Conservation (phyloP, 1,139 yeast species). For the Protomyces lactucae-debilis region DNA sequence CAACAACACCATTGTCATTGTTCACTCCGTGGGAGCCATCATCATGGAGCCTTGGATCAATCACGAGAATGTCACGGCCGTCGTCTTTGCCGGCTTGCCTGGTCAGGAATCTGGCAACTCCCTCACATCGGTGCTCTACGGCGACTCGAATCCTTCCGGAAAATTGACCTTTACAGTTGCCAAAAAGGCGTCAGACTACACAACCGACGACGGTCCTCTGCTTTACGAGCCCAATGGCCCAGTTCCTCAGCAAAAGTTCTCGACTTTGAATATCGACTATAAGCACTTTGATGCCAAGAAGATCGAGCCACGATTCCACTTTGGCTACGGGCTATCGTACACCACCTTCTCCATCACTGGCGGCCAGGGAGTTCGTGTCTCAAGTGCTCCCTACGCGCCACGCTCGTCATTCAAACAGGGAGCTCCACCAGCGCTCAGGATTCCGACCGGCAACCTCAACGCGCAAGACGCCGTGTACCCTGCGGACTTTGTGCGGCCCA, state of each 20-base stretch:
- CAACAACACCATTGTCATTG: slow-evolving; percentile 53
- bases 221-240: slow-evolving; percentile 30
- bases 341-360: slow-evolving; percentile 42
- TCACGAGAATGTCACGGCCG: slow-evolving; percentile 54
- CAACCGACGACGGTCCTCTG: slow-evolving; percentile 38
- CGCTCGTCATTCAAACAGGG: background rate
- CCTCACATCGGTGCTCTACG: slow-evolving; percentile 51
- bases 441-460: background rate
- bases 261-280: slow-evolving; percentile 47
- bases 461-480: slow-evolving; percentile 9
- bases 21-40: slow-evolving; percentile 58
- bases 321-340: slow-evolving; percentile 60
- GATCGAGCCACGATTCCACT: slow-evolving; percentile 55
- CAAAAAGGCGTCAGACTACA: slow-evolving; percentile 50
- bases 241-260: slow-evolving; percentile 45
- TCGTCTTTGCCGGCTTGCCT: slow-evolving; percentile 52
- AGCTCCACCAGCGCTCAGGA: background rate
- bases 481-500: slow-evolving; percentile 1
- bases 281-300: slow-evolving; percentile 52
- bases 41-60: slow-evolving; percentile 58
- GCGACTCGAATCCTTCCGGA: slow-evolving; percentile 59
- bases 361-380: slow-evolving; percentile 1
- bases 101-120: slow-evolving; percentile 54
- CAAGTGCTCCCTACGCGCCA: slow-evolving; percentile 11
- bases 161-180: slow-evolving; percentile 62